A percentile compares a stretch with the other conserved stretches of the same genome.
Conservation (phyloP, 345 rosid species). For the Schrenkiella parvula region DNA sequence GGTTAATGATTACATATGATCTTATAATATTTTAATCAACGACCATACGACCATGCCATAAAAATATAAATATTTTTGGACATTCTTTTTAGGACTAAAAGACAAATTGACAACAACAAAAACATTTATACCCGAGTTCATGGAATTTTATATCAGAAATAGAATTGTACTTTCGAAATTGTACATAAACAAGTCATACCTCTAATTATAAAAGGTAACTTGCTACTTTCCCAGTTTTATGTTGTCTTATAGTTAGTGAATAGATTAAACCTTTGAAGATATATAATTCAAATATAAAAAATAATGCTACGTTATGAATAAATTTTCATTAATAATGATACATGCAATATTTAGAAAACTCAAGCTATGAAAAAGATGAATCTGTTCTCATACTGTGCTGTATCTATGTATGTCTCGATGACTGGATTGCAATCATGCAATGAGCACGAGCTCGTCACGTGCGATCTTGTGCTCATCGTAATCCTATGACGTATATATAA, state of each 20-base stretch:
- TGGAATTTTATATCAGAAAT: background rate
- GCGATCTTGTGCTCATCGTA: conserved; percentile 11
- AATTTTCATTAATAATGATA: background rate
- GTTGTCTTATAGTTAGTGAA: background rate
- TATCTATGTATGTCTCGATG: background rate
- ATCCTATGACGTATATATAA: background rate
- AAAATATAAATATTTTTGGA: background rate
- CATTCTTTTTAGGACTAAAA: background rate
- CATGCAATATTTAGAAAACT: background rate
- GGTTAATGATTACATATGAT: background rate
- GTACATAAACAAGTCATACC: background rate
- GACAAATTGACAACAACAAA: background rate
- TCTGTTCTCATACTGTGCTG: background rate
- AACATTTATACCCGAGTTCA: background rate
- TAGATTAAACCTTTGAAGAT: background rate
- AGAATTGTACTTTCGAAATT: background rate
- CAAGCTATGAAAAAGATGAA: background rate
- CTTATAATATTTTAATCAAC: background rate
- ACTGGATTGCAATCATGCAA: conserved; percentile 3
- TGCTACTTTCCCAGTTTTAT: background rate
- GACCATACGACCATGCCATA: background rate
- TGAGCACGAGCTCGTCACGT: conserved; percentile 17
- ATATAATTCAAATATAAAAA: background rate
- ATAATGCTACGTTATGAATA: background rate
- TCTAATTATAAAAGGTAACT: background rate